Base-by-base conservation (phyloP, 148 eudicot genomes). In the Bassia scoparia region DNA sequence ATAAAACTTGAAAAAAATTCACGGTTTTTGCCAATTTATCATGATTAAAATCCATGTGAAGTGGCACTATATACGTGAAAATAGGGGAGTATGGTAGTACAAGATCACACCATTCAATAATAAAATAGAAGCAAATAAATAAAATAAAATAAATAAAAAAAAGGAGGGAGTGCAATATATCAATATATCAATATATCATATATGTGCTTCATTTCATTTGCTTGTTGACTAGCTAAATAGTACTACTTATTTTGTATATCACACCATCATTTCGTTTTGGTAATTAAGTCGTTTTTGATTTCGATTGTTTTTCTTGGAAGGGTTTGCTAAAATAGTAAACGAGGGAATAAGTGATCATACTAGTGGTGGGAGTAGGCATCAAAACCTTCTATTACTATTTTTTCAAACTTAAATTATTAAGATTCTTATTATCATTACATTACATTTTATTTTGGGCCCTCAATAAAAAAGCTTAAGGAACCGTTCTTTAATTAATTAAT, bases 301-400 rank as follows among this genome's bases (percentile, higher is more conserved):
- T 77, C 64, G 75, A 70, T 77, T 55, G 72, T 73, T 73, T 61
- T 23, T 66, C 24, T 38, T 74, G 62, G 61, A 67, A 74, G 62
- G 53, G 62, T 52, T 50, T 41, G 38, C 20, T 20, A 52, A 68
- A 72, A 44, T 72, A 65, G 85, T 83, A 76, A 69, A 77, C 74
- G 71, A 66, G 68, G 79, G 61, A 46, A 83, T 80, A 44, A 83
- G 74, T 69, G 61, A 79, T 43, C 62, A 12, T 78, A 72, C 70
- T 61, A 68, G 67, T 72, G 75, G 70, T 62, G 70, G 71, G 68
- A 31, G 62, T 59, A 59, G 74, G 72, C 52, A 66, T 75, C 71
- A 69, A 55, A 31, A 53, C 55, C 69, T 41, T 56, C 65, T 74
- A 55, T 27, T 9, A 59, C 26, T 68, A 29, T 33, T 37, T 23